phyloP scores from a whole-genome alignment of 1,284 basidiomycete genomes.

The Microbotryum silenes-acaulis region DNA sequence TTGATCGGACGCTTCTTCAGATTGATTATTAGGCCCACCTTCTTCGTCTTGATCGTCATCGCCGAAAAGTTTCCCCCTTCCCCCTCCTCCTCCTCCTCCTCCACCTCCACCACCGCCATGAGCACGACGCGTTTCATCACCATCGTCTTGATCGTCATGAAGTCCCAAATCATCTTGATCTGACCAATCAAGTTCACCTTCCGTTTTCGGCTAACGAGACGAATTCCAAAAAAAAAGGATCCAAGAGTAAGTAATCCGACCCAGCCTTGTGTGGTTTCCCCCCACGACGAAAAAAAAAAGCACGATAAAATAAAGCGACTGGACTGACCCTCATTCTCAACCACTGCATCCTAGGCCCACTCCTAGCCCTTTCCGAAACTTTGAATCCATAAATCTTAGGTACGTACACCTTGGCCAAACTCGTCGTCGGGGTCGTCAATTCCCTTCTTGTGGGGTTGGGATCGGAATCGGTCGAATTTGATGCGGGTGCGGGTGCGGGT shows the following conservation, averaged over 20 bases:
- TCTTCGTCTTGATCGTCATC: conserved; percentile 32
- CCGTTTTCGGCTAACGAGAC: conserved; percentile 17
- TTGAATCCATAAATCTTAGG: conserved; percentile 82
- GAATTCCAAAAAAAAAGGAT: no score
- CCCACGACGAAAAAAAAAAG: no score
- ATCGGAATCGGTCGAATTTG: neutral
- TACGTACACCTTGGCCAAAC: conserved; percentile 75
- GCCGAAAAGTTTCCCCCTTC: conserved; percentile 29
- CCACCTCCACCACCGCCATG: neutral
- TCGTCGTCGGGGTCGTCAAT: conserved; percentile 41
- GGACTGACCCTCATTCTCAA: conserved; percentile 64
- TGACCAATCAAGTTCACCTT: conserved; percentile 31
- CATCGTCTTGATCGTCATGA: no score
- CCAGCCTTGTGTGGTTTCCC: no score
- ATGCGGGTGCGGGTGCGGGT: neutral
- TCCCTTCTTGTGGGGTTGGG: conserved; percentile 10
- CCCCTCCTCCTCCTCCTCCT: conserved; percentile 12
- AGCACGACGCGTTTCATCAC: no score
- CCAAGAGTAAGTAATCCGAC: neutral
- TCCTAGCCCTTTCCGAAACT: conserved; percentile 56
- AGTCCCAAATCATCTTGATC: neutral
- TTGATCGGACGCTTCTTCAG: conserved; percentile 13
- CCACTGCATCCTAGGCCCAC: conserved; percentile 96
- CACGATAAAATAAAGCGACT: no score
- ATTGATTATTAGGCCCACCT: neutral